These are phyloP conservation scores for Beta vulgaris DNA, from an alignment of 148 eudicot genomes.

Conservation along the genomic window DNA sequence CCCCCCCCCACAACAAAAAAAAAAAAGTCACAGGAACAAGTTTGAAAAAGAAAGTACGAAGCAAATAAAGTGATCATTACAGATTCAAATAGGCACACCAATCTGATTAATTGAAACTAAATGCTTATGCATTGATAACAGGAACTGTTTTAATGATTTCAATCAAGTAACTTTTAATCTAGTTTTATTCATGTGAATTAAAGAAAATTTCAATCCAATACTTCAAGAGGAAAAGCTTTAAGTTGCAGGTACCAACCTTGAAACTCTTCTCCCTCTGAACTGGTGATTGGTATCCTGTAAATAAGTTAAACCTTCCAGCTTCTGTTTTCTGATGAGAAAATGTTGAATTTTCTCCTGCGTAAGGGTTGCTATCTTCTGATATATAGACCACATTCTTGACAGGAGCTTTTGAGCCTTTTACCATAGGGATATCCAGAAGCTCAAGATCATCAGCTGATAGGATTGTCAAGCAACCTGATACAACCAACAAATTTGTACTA, in stretches of 20 bases:
- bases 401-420: slow-evolving; percentile 36
- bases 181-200: background rate
- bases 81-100: background rate
- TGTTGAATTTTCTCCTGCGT: slow-evolving; percentile 38
- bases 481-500: slow-evolving; percentile 21
- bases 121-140: background rate
- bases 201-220: background rate
- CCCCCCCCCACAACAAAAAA: background rate
- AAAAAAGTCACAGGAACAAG: background rate
- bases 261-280: slow-evolving; percentile 75
- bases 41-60: background rate
- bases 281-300: slow-evolving; percentile 81
- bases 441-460: slow-evolving; percentile 75
- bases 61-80: background rate
- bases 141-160: background rate
- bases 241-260: slow-evolving; percentile 51
- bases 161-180: background rate
- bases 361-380: slow-evolving; percentile 45
- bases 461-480: slow-evolving; percentile 85
- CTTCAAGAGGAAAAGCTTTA: background rate
- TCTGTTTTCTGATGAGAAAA: slow-evolving; percentile 38
- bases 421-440: slow-evolving; percentile 55
- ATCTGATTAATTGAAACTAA: background rate
- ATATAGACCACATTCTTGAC: slow-evolving; percentile 58
- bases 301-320: slow-evolving; percentile 72